Base-by-base conservation (phyloP, 768 basidiomycete species). In the Trametes villosa region DNA sequence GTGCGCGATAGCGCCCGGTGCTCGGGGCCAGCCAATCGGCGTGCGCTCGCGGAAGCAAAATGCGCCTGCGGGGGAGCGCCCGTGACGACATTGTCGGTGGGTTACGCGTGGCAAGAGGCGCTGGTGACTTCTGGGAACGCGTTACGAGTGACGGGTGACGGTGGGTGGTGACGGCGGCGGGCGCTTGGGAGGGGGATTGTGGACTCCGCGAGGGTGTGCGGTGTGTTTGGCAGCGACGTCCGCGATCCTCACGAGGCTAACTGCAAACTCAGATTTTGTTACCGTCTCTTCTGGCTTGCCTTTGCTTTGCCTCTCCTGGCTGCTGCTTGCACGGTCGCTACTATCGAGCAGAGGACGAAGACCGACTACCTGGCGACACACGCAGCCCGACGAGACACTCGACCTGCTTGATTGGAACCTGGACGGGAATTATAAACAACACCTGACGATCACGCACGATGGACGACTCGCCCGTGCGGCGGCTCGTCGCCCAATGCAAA, bases 401-500 rank as follows among this genome's bases (percentile, higher is more conserved):
- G 31, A 51, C 36, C 46, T 29, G 27, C 13, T 48, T 31, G 27
- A 34, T 54, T 47, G 12, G 49, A n/a, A n/a, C n/a, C n/a, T n/a
- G n/a, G n/a, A n/a, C n/a, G n/a, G n/a, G n/a, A n/a, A n/a, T n/a
- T n/a, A n/a, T n/a, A n/a, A n/a, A n/a, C n/a, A n/a, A n/a, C n/a
- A n/a, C n/a, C n/a, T n/a, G n/a, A 55, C 40, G 46, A 72, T 73
- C 69, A 64, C 20, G 56, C 24, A 72, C 40, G 68, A 72, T 74
- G 72, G 69, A 72, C 71, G 69, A 69, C 55, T 66, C 69, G 45
- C 59, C 56, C 40, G 52, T 74, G 41, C 66, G 68, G 52, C 66
- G 68, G 58, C 71, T 72, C 57, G 65, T 72, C 15, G 65, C 67
- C 53, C 70, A 70, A 44, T 71, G 71, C 47, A 71, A 65, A 66